Conservation (phyloP, 208 protist genomes). For the Trypanosoma mega region DNA sequence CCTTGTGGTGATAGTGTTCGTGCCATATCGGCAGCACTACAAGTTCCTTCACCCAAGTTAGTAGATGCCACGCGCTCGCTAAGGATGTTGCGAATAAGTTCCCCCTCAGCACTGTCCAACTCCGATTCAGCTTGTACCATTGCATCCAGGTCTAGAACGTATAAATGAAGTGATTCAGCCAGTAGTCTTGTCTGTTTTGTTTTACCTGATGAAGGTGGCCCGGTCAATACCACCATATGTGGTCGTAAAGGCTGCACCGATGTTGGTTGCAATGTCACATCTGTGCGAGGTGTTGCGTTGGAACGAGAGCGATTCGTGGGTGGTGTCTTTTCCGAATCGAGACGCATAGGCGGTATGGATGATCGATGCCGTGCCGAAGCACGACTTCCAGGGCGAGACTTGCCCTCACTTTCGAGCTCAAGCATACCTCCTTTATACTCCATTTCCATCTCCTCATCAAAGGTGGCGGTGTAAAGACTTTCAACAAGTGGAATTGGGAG, state of each 20-base stretch:
- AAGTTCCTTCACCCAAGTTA: neutral
- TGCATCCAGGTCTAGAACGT: constrained; percentile 46
- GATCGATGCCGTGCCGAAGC: neutral
- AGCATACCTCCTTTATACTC: constrained; percentile 20
- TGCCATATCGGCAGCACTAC: no score
- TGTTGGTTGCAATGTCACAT: neutral
- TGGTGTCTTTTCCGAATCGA: no score
- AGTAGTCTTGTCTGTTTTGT: constrained; percentile 57
- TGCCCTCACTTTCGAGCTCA: constrained; percentile 11
- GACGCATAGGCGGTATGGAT: no score
- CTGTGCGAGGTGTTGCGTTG: neutral
- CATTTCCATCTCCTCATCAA: constrained; percentile 25
- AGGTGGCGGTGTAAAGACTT: constrained; percentile 46
- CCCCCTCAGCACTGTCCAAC: constrained; percentile 72
- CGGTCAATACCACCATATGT: constrained; percentile 64
- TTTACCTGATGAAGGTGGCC: constrained; percentile 79
- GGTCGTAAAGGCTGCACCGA: constrained; percentile 2
- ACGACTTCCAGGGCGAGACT: neutral
- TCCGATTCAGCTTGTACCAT: constrained; percentile 56
- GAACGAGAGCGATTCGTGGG: no score
- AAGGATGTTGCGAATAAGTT: constrained; percentile 66
- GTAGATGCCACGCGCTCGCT: constrained; percentile 11
- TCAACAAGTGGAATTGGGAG: constrained; percentile 74
- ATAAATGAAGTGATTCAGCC: constrained; percentile 20
- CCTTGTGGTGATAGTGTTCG: neutral